Evolutionary conservation across 2,329 filamentous ascomycete species (phyloP).

Genomic region (Epichloe glyceriae): DNA sequence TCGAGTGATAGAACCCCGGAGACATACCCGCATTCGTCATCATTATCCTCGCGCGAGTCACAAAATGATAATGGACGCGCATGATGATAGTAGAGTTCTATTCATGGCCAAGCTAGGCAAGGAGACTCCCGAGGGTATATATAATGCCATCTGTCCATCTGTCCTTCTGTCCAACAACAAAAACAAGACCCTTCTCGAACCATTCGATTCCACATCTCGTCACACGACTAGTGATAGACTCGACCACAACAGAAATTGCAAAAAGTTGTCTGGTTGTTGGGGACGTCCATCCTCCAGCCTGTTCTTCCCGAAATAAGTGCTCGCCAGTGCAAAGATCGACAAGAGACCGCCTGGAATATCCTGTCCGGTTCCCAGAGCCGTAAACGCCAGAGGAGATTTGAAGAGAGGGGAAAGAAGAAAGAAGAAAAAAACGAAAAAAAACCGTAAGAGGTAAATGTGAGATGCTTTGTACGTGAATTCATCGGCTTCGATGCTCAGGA

Average conservation of each 20-base stretch:
- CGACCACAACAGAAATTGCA: not conserved
- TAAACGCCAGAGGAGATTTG: not conserved
- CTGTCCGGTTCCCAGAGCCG: not conserved
- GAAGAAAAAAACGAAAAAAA: not conserved
- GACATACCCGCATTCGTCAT: too few relatives aligned
- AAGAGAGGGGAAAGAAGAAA: not conserved
- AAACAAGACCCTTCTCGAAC: too few relatives aligned
- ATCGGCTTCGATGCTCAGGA: constrained; percentile 12
- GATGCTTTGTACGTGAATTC: not conserved
- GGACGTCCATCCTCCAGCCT: too few relatives aligned
- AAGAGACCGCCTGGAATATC: not conserved
- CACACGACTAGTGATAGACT: not conserved
- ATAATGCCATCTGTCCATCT: not conserved
- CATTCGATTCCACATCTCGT: not conserved
- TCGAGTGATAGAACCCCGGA: too few relatives aligned
- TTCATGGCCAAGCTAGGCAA: not conserved
- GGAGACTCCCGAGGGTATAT: not conserved
- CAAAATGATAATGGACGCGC: too few relatives aligned
- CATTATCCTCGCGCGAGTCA: too few relatives aligned
- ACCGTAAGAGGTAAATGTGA: not conserved
- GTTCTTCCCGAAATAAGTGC: not conserved
- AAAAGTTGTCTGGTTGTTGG: not conserved
- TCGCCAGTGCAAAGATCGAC: not conserved
- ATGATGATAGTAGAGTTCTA: not conserved
- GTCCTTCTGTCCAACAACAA: too few relatives aligned